A percentile compares a stretch with the other conserved stretches of the same genome.
Conservation (phyloP, 306 rosid genomes). For the Fragaria ananassa region DNA sequence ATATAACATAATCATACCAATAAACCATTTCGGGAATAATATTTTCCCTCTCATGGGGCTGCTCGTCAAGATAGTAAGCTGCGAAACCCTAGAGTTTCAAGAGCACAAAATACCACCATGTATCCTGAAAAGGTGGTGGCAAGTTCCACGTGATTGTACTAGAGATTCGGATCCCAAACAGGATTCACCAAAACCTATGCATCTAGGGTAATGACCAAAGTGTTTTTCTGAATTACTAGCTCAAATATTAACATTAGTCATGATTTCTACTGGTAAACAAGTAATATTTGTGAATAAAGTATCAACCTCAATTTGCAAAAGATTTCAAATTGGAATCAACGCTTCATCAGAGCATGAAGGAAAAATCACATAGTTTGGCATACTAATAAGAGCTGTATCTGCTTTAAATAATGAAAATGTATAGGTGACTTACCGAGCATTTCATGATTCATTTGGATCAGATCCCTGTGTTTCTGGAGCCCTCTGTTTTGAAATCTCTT, state of each 20-base stretch:
- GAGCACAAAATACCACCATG: not conserved
- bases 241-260: not conserved
- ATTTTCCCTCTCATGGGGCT: not conserved
- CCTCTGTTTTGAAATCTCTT: conserved; percentile 36
- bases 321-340: not conserved
- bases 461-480: conserved; percentile 36
- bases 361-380: not conserved
- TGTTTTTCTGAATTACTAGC: not conserved
- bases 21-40: not conserved
- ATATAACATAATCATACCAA: not conserved
- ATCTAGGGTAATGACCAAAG: not conserved
- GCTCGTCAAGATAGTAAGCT: not conserved
- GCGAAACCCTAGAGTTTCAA: not conserved
- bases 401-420: not conserved
- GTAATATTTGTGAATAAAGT: not conserved
- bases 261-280: not conserved
- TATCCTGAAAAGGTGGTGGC: not conserved
- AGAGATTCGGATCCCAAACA: not conserved
- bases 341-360: not conserved
- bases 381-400: conserved; percentile 5
- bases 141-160: not conserved
- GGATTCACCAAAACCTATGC: not conserved
- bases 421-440: conserved; percentile 34
- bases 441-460: conserved; percentile 33
- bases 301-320: not conserved